Evolutionary conservation across 164 flowering plant species (phyloP), one percentile per base, ranked within the genome.

Genomic region (Annona cherimola): DNA sequence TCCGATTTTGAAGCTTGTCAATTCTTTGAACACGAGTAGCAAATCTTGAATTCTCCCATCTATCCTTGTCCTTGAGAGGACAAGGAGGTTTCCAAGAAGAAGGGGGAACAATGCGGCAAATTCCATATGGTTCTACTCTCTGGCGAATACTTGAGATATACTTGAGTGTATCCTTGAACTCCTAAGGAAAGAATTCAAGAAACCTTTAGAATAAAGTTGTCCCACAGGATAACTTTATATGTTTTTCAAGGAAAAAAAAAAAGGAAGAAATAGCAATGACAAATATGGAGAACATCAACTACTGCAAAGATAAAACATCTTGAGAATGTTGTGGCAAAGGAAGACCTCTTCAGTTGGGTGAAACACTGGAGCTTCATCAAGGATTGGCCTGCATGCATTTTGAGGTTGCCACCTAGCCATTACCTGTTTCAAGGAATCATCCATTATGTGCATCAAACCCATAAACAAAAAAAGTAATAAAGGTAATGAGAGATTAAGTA

Each of bases 101-200:
- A 19, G 99, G 97, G 72, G 99, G 98, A 68, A 93, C 89, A 77
- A 96, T 90, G 45, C 97, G 89, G 77, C 98, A 93, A 63, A 96
- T 90, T 74, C 99, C 99, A 85, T 86, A 89, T 50, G 69, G 76
- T 78, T 93, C 97, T 26, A 95, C 97, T 75, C n/a, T 84, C 12
- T 79, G 68, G 4, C 90, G 89, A 76, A 93, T 92, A 60, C 86
- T 82, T 44, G 86, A 87, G 63, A 96, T 89, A 71, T 92, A 96
- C 61, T 80, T 92, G 40, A 96, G 59, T 43, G 97, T 82, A 76
- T 96, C 98, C 72, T 85, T 74, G 74, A 96, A 93, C 81, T 93
- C 98, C 99, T 92, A 85, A 6, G 74, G 67, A 82, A 68, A 41
- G n/a, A 9, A 54, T 75, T 26, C 55, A 7, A 76, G 50, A 41